A percentile compares a stretch with the other conserved stretches of the same genome.
These are phyloP conservation scores for Cyberlindnera bimundalis DNA, from an alignment of 805 yeast genomes.

Conservation along the genomic window DNA sequence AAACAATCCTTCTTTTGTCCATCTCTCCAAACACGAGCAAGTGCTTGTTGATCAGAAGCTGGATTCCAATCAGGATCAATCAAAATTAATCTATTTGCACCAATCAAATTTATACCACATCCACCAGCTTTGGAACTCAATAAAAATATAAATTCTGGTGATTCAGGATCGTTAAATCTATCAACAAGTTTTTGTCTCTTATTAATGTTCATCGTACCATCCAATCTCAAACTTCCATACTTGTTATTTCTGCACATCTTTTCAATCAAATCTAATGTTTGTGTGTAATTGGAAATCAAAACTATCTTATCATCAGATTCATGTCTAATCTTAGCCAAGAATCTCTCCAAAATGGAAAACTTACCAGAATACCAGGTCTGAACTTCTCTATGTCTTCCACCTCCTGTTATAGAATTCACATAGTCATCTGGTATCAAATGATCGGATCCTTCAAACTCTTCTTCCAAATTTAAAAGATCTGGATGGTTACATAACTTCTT, in stretches of 20 bases:
- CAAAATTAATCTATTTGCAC: conserved; percentile 86
- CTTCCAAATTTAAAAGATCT: conserved; percentile 69
- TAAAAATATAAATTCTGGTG: conserved; percentile 81
- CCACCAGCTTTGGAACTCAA: conserved; percentile 97
- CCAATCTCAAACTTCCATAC: conserved; percentile 79
- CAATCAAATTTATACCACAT: conserved; percentile 95
- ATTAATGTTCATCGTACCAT: conserved; percentile 89
- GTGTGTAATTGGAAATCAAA: conserved; percentile 90
- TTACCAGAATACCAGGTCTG: conserved; percentile 86
- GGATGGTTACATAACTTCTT: conserved; percentile 96
- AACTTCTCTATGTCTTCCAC: conserved; percentile 65
- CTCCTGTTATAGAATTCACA: conserved; percentile 36
- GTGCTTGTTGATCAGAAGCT: conserved; percentile 95
- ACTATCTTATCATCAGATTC: conserved; percentile 96
- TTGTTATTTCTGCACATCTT: conserved; percentile 70
- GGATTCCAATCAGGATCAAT: conserved; percentile 98
- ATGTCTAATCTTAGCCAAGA: conserved; percentile 66
- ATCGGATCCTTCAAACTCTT: conserved; percentile 71
- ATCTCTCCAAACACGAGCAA: conserved; percentile 98
- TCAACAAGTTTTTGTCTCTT: conserved; percentile 93
- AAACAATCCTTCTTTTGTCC: conserved; percentile 97
- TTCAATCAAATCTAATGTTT: conserved; percentile 88
- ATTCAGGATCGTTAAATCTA: conserved; percentile 84
- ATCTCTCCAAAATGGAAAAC: conserved; percentile 78
- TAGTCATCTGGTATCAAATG: conserved; percentile 73